Percentiles rank a stretch among this genome's conserved stretches.
Evolutionary conservation across 305 asterid species (phyloP).

Genomic region (Ilex paraguariensis): DNA sequence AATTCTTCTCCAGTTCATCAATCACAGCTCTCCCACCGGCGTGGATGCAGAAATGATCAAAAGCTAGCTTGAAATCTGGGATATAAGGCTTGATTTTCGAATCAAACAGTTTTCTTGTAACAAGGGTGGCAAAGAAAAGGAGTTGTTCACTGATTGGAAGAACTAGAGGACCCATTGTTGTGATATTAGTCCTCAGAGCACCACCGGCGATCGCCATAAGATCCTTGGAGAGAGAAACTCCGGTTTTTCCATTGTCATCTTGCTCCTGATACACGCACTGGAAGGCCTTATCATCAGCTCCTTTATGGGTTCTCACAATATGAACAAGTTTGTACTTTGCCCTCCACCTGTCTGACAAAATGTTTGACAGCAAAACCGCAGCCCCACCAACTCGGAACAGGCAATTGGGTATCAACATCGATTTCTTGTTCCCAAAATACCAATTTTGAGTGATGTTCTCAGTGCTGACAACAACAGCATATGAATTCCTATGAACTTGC

Average conservation of each 20-base stretch:
- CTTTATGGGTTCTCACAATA: constrained; percentile 46
- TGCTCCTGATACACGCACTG: constrained; percentile 56
- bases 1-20: constrained; percentile 43
- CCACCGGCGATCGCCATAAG: constrained; percentile 55
- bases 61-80: constrained; percentile 63
- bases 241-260: constrained; percentile 39
- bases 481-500: constrained; percentile 38
- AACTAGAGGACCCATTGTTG: constrained; percentile 52
- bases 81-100: constrained; percentile 37
- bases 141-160: constrained; percentile 57
- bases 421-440: constrained; percentile 53
- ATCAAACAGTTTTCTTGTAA: constrained; percentile 26
- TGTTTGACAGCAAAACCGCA: constrained; percentile 46
- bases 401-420: constrained; percentile 54
- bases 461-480: constrained; percentile 57
- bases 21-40: constrained; percentile 45
- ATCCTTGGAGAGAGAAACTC: constrained; percentile 54
- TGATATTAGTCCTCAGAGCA: constrained; percentile 50
- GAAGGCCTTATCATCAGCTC: constrained; percentile 37
- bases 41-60: constrained; percentile 57
- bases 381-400: constrained; percentile 44
- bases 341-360: constrained; percentile 24
- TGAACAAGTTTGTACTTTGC: constrained; percentile 50
- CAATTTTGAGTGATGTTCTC: constrained; percentile 59
- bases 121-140: constrained; percentile 32